Percentiles rank a stretch among this genome's conserved stretches.
These are phyloP conservation scores for Aquanectria penicillioides DNA, from an alignment of 2,329 filamentous ascomycete genomes.

Conservation along the genomic window DNA sequence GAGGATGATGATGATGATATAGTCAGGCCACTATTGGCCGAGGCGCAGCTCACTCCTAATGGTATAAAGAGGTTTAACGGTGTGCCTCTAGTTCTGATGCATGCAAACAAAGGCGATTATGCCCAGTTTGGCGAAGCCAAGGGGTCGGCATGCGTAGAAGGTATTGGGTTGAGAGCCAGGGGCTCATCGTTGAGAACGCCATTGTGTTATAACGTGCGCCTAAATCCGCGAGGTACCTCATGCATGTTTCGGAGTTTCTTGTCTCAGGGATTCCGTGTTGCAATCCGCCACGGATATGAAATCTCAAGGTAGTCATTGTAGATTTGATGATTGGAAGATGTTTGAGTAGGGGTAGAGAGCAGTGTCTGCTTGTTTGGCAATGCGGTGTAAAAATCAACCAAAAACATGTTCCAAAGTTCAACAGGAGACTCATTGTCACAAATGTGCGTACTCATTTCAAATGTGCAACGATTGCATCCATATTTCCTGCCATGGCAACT, in stretches of 20 bases:
- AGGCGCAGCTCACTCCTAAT: conserved; percentile 74
- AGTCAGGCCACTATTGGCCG: conserved; percentile 77
- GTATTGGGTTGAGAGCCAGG: conserved; percentile 85
- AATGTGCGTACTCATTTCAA: neutral
- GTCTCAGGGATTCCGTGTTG: conserved; percentile 18
- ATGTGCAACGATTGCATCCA: neutral
- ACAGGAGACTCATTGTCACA: neutral
- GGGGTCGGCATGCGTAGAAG: conserved; percentile 78
- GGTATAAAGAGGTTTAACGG: conserved; percentile 76
- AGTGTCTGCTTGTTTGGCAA: neutral
- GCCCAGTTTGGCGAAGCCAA: conserved; percentile 69
- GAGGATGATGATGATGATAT: conserved; percentile 48
- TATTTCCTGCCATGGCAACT: neutral
- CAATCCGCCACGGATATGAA: neutral
- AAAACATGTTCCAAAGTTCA: neutral
- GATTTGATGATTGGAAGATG: neutral
- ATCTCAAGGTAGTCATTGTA: neutral
- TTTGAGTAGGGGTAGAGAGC: neutral
- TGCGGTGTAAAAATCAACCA: neutral
- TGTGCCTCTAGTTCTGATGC: conserved; percentile 86
- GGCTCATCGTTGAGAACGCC: conserved; percentile 81
- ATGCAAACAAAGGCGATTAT: conserved; percentile 71
- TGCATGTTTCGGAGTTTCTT: conserved; percentile 38
- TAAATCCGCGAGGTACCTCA: conserved; percentile 7
- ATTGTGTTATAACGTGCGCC: conserved; percentile 60